phyloP scores from a whole-genome alignment of 805 yeast species.

The Tetrapisispora fleetii region DNA sequence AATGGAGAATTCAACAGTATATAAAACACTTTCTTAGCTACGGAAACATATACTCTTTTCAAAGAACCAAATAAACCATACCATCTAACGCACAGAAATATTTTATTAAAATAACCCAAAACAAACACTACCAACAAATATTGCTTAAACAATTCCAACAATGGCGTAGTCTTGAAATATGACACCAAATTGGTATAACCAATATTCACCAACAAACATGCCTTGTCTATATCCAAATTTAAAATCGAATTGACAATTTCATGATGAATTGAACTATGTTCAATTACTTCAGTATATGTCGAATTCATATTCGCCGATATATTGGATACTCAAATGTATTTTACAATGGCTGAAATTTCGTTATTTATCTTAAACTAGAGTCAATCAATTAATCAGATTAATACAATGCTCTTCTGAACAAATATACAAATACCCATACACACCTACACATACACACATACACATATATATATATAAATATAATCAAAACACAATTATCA shows the following conservation, averaged over 20 bases:
- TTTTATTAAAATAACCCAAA: conserved; percentile 5
- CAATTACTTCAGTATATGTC: not conserved
- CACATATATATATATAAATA: too few relatives aligned
- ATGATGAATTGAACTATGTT: not conserved
- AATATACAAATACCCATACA: too few relatives aligned
- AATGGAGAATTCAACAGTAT: conserved; percentile 40
- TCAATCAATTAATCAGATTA: too few relatives aligned
- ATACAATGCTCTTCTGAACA: too few relatives aligned
- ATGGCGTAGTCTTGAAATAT: not conserved
- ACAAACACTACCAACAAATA: conserved; percentile 12
- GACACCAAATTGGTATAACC: not conserved
- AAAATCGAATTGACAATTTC: not conserved
- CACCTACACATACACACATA: too few relatives aligned
- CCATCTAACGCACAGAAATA: conserved; percentile 22
- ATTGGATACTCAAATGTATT: not conserved
- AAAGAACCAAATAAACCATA: conserved; percentile 34
- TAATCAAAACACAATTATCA: too few relatives aligned
- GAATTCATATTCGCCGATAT: not conserved
- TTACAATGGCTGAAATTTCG: not conserved
- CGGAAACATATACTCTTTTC: conserved; percentile 7
- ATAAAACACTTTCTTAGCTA: conserved; percentile 23
- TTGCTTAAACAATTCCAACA: conserved; percentile 13
- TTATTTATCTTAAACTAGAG: too few relatives aligned
- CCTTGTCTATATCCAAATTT: not conserved
- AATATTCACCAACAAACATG: not conserved